These are phyloP conservation scores for Venturia oleaginea DNA, from an alignment of 2,329 filamentous ascomycete species.

Conservation along the genomic window DNA sequence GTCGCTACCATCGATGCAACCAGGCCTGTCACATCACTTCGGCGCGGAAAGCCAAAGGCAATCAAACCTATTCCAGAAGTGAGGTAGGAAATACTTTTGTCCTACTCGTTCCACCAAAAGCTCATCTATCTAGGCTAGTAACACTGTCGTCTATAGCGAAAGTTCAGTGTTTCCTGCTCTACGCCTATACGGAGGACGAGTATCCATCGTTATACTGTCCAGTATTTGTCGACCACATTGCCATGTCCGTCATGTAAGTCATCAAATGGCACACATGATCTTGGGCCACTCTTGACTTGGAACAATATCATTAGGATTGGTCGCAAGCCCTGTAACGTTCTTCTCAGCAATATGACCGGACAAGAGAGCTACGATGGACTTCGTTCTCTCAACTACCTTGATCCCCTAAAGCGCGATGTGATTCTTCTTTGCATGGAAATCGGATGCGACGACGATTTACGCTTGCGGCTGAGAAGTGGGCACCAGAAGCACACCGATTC, in stretches of 20 bases:
- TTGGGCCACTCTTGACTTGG: background rate
- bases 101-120: background rate
- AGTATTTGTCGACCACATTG: background rate
- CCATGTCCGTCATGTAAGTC: background rate
- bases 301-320: background rate
- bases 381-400: background rate
- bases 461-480: background rate
- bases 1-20: background rate
- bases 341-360: background rate
- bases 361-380: background rate
- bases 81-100: background rate
- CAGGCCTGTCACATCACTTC: background rate
- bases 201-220: background rate
- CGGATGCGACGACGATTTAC: background rate
- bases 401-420: background rate
- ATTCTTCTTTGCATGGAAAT: background rate
- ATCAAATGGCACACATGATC: background rate
- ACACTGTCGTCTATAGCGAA: background rate
- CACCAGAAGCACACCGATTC: background rate
- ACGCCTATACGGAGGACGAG: background rate
- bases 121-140: background rate
- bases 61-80: background rate
- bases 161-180: background rate
- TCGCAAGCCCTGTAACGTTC: background rate
- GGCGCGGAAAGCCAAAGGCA: background rate